Evolutionary conservation across 1,139 yeast genomes (phyloP), one percentile per base, ranked within the genome.

Genomic region (Wickerhamomyces sp.): DNA sequence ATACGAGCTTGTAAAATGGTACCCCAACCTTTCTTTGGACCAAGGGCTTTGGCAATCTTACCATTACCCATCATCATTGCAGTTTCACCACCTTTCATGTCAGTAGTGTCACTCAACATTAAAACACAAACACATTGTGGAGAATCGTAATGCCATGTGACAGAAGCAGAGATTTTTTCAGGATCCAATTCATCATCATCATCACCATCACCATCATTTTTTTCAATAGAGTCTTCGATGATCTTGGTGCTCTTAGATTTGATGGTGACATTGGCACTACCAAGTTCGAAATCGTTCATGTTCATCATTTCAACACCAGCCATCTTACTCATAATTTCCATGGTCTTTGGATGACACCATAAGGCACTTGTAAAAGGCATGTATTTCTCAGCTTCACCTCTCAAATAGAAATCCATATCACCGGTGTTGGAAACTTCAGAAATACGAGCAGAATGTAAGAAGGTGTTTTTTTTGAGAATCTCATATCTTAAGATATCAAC

Each of bases 91-190:
- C 80, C 81, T 52, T 69, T 57, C 81, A 75, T 74, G 27, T 61
- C 55, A 10, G 69, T 46, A 13, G 81, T 74, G 48, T 74, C 79
- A 28, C 75, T 66, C 26, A 75, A 52, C 82, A 75, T 75, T 35
- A 75, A 59, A 15, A 75, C 81, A 55, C 80, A 75, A n/a, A 75
- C 81, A 54, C 72, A 72, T 11, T 80, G 81, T 38, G 72, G 74
- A 25, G 76, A 66, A 52, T 75, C 82, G 36, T 61, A 52, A 57
- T 75, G 81, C 82, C 81, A 75, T 20, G 73, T 71, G 20, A 72
- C 77, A 32, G n/a, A n/a, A n/a, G n/a, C n/a, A n/a, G n/a, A n/a
- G n/a, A n/a, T n/a, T n/a, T n/a, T n/a, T n/a, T n/a, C n/a, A n/a
- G n/a, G n/a, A n/a, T n/a, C n/a, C n/a, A n/a, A n/a, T n/a, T n/a